Evolutionary conservation across 768 basidiomycete genomes (phyloP).

Genomic region (Trametes cingulata): DNA sequence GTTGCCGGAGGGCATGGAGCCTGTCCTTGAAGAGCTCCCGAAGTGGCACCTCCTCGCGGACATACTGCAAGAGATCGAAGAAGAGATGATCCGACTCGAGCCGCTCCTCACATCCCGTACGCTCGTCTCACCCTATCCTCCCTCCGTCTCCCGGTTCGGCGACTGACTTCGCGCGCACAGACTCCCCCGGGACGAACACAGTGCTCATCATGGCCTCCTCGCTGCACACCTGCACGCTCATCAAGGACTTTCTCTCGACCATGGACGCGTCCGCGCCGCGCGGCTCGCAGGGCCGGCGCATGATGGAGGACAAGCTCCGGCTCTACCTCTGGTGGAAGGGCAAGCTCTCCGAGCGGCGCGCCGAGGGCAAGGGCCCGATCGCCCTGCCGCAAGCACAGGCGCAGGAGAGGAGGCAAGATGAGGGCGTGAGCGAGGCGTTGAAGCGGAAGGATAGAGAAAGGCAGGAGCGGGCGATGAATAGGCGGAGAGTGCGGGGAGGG

Average conservation of each 20-base stretch:
- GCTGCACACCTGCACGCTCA: conserved; percentile 65
- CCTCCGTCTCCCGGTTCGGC: too few relatives aligned
- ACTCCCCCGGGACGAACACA: conserved; percentile 62
- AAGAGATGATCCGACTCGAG: conserved; percentile 71
- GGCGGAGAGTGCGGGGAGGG: conserved; percentile 79
- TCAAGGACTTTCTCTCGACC: conserved; percentile 77
- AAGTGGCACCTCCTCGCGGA: conserved; percentile 90
- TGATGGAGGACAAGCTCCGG: conserved; percentile 80
- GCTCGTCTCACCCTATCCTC: conserved; percentile 26
- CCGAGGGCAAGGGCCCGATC: conserved; percentile 35
- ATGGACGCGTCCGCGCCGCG: conserved; percentile 58
- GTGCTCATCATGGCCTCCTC: conserved; percentile 90
- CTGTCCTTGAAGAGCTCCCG: conserved; percentile 89
- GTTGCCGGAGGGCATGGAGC: conserved; percentile 78
- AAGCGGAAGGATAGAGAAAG: conserved; percentile 73
- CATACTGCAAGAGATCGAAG: conserved; percentile 89
- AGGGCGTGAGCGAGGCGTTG: conserved; percentile 67
- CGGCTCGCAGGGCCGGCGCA: conserved; percentile 63
- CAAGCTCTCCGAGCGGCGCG: conserved; percentile 40
- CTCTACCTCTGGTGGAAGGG: conserved; percentile 84
- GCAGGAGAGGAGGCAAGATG: conserved; percentile 16
- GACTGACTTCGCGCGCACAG: too few relatives aligned
- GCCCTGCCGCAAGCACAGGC: conserved; percentile 25
- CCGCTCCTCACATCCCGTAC: conserved; percentile 31
- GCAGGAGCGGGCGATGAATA: conserved; percentile 57